A percentile compares a stretch with the other conserved stretches of the same genome.
phyloP scores from a whole-genome alignment of 1,139 yeast species.

The Blastobotrys arbuscula region DNA sequence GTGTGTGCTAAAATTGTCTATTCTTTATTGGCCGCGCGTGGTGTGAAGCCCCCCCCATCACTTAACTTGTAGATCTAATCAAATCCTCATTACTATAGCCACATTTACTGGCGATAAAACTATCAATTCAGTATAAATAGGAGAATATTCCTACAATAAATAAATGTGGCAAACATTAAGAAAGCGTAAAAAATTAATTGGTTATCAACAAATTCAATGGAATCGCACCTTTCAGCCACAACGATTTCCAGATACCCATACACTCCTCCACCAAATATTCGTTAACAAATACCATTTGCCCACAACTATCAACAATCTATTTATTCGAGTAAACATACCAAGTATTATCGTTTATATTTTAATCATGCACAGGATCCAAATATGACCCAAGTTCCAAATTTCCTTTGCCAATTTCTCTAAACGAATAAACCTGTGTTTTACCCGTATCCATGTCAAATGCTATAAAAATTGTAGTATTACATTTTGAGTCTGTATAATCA shows the following conservation, averaged over 20 bases:
- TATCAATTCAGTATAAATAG: no score
- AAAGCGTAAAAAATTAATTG: not conserved
- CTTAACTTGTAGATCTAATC: no score
- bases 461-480: not conserved
- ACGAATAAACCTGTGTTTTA: not conserved
- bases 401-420: not conserved
- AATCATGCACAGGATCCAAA: slow-evolving; percentile 1
- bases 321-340: slow-evolving; percentile 1
- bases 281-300: not conserved
- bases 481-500: not conserved
- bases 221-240: not conserved
- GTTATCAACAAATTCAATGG: not conserved
- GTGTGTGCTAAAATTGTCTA: no score
- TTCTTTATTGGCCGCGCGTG: no score
- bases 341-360: not conserved
- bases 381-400: not conserved
- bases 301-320: not conserved
- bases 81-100: no score
- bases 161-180: no score
- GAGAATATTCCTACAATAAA: no score
- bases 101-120: no score
- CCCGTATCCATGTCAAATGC: slow-evolving; percentile 1
- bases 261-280: slow-evolving; percentile 1
- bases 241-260: not conserved
- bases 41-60: no score